A percentile compares a stretch with the other conserved stretches of the same genome.
phyloP scores from a whole-genome alignment of 306 rosid genomes.

The Cucumis sativus region DNA sequence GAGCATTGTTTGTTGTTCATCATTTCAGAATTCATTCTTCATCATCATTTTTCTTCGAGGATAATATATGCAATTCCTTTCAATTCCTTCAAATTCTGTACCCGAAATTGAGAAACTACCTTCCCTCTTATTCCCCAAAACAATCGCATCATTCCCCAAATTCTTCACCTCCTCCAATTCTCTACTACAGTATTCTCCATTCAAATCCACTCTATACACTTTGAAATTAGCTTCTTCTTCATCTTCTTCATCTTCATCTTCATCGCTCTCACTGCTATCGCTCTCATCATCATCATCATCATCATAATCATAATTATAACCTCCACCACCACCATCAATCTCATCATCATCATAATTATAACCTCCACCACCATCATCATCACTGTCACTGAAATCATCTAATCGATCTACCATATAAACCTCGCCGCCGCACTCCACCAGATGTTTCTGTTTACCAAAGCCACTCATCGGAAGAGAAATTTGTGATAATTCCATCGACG shows the following conservation, averaged over 20 bases:
- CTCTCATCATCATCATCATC: no score
- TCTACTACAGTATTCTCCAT: slow-evolving; percentile 4
- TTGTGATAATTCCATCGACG: slow-evolving; percentile 16
- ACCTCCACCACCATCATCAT: no score
- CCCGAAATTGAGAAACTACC: neutral
- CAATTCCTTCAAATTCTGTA: neutral
- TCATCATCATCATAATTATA: no score
- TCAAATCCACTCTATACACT: slow-evolving; percentile 27
- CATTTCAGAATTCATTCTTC: neutral
- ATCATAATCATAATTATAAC: no score
- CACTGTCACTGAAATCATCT: neutral
- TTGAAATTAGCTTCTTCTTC: slow-evolving; percentile 19
- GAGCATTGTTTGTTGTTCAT: no score
- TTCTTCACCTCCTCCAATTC: slow-evolving; percentile 21
- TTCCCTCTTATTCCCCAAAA: neutral
- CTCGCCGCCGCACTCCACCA: slow-evolving; percentile 51
- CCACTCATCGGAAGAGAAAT: slow-evolving; percentile 43
- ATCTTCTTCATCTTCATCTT: neutral
- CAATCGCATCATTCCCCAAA: slow-evolving; percentile 3
- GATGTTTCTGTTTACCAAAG: slow-evolving; percentile 40
- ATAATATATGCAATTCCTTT: neutral
- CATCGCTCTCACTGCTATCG: no score
- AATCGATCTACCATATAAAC: slow-evolving; percentile 54
- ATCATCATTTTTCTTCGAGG: neutral
- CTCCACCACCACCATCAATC: no score